phyloP scores from a whole-genome alignment of 1,139 yeast species.

The Groenewaldozyma sp. region DNA sequence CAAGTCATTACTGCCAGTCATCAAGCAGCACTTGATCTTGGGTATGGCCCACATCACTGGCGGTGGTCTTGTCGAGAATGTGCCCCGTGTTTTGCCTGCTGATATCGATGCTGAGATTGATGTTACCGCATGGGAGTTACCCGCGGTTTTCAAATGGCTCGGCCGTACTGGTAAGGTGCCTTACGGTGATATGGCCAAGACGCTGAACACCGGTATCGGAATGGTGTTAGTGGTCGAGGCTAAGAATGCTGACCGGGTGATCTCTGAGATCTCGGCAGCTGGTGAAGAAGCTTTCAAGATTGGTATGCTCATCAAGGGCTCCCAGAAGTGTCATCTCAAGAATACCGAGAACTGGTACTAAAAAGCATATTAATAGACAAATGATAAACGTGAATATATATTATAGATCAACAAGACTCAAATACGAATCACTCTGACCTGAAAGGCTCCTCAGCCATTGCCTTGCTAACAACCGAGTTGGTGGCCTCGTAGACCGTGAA shows the following conservation, averaged over 20 bases:
- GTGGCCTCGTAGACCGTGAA: slow-evolving; percentile 46
- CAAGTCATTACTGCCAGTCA: slow-evolving; percentile 71
- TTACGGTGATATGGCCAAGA: slow-evolving; percentile 69
- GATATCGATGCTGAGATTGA: slow-evolving; percentile 74
- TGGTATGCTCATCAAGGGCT: slow-evolving; percentile 56
- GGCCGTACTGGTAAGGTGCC: slow-evolving; percentile 91
- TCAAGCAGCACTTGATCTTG: slow-evolving; percentile 56
- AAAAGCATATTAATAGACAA: too few relatives aligned
- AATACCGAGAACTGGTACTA: slow-evolving; percentile 56
- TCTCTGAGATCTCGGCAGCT: slow-evolving; percentile 44
- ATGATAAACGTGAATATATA: too few relatives aligned
- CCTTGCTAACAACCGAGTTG: slow-evolving; percentile 26
- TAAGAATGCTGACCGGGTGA: slow-evolving; percentile 52
- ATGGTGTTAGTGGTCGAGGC: slow-evolving; percentile 77
- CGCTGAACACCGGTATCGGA: slow-evolving; percentile 94
- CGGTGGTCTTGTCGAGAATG: slow-evolving; percentile 93
- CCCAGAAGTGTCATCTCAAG: slow-evolving; percentile 57
- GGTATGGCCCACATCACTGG: slow-evolving; percentile 98
- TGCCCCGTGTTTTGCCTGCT: slow-evolving; percentile 88
- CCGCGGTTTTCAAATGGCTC: slow-evolving; percentile 87
- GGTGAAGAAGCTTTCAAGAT: slow-evolving; percentile 75
- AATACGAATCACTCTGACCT: slow-evolving; percentile 25
- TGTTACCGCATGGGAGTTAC: slow-evolving; percentile 71
- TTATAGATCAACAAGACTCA: too few relatives aligned
- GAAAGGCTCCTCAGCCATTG: slow-evolving; percentile 45